Base-by-base conservation (phyloP, 1,284 basidiomycete genomes). In the Coniferiporia weirii region DNA sequence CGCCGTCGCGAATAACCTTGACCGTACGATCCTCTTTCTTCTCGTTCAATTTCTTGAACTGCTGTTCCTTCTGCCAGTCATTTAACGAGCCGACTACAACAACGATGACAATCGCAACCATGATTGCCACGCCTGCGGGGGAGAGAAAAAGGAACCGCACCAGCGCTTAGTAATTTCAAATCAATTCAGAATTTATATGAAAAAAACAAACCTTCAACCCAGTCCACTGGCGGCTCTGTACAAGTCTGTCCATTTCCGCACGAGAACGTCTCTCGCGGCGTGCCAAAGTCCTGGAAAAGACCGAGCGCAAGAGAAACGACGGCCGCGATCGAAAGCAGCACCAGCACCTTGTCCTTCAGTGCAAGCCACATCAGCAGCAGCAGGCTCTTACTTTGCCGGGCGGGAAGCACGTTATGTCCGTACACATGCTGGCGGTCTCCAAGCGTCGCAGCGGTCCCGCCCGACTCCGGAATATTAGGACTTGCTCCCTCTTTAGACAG, bases 21-120 rank as follows among this genome's bases (percentile, higher is more conserved):
- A 98, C 87, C 9, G 84, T 84, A 51, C 96, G 91, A 67, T 97
- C 93, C 60, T 98, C 97, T 74, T 97, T 97, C 75, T 97, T 92
- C 65, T 92, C 92, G 69, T 98, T 98, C 56, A 99, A 82, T 43
- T 79, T 79, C 68, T 91, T 87, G 77, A 99, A 98, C 74, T 99
- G 96, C 6, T 86, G 85, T 71, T 99, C 96, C 75, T 99, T 98
- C 73, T 98, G 95, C 87, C 91, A 99, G 70, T 95, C 94, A 68
- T 94, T 95, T 43, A 95, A 63, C 22, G 91, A 92, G 43, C 93
- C 93, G 54, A 95, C 91, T 46, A 93, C 72, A 62, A 96, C 87
- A 63, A 97, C 93, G 62, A 94, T 92, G 53, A 83, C 64, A 55
- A 93, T 85, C 5, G 97, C 97, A 57, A 95, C 82, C 66, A 97